A percentile compares a stretch with the other conserved stretches of the same genome.
Evolutionary conservation across 305 asterid species (phyloP).

Genomic region (Rubia tinctorum): DNA sequence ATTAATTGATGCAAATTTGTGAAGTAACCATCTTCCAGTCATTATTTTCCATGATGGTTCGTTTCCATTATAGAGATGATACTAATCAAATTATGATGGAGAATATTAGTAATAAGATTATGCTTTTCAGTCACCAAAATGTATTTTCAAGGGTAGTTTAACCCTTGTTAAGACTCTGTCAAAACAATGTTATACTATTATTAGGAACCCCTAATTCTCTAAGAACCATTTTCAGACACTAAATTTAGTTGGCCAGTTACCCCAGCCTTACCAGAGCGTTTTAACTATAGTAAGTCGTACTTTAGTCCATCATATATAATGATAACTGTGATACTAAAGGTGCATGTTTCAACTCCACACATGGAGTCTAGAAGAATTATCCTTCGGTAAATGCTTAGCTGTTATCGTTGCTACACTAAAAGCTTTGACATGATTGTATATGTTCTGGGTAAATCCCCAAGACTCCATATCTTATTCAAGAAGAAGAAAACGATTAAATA

Average conservation of each 20-base stretch:
- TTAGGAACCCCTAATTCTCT: not conserved
- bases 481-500: too few species aligned
- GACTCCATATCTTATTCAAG: not conserved
- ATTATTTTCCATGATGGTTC: not conserved
- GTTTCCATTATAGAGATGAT: not conserved
- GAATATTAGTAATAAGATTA: not conserved
- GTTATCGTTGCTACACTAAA: not conserved
- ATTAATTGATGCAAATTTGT: not conserved
- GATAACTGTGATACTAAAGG: not conserved
- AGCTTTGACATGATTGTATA: not conserved
- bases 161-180: not conserved
- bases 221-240: not conserved
- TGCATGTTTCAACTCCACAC: not conserved
- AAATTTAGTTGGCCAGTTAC: not conserved
- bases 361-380: not conserved
- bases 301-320: not conserved
- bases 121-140: not conserved
- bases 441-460: not conserved
- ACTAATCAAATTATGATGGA: not conserved
- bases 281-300: too few species aligned
- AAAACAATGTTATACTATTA: not conserved
- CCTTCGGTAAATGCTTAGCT: too few species aligned
- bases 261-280: not conserved
- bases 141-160: not conserved
- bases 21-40: not conserved